Evolutionary conservation across 495 filamentous ascomycete genomes (phyloP).

Genomic region (Aspergillus wentii): DNA sequence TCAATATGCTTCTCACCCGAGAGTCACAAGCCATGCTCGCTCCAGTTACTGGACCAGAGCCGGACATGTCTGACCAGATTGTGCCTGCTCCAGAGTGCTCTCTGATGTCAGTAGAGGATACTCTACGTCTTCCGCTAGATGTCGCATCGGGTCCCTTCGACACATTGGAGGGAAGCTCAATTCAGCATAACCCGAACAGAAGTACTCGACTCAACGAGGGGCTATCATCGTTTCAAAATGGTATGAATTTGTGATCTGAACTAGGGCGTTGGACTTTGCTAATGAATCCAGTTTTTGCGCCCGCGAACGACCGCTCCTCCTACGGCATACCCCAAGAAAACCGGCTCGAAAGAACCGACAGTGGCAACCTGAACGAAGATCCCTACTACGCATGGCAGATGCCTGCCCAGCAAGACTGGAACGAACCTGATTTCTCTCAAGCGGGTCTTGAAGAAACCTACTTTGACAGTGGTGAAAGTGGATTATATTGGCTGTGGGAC

Average conservation of each 20-base stretch:
- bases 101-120: slow-evolving; percentile 20
- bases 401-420: neutral
- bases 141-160: slow-evolving; percentile 8
- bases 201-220: slow-evolving; percentile 20
- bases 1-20: slow-evolving; percentile 18
- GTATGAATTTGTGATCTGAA: too few species aligned
- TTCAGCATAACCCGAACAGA: slow-evolving; percentile 6
- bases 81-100: too few species aligned
- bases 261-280: too few species aligned
- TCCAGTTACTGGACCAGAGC: slow-evolving; percentile 10
- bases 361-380: neutral
- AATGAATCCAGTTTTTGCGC: slow-evolving; percentile 7
- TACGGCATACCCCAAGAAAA: slow-evolving; percentile 2
- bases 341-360: too few species aligned
- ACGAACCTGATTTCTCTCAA: neutral
- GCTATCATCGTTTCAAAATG: slow-evolving; percentile 20
- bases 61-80: too few species aligned
- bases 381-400: neutral
- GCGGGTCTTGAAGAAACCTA: neutral
- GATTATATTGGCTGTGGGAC: slow-evolving; percentile 26
- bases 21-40: slow-evolving; percentile 22
- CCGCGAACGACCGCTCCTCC: slow-evolving; percentile 5
- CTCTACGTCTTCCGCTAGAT: slow-evolving; percentile 19
- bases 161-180: slow-evolving; percentile 2
- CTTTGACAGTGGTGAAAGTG: slow-evolving; percentile 9